Conservation (phyloP, 176 grass and related monocot genomes). For the Areca catechu region DNA sequence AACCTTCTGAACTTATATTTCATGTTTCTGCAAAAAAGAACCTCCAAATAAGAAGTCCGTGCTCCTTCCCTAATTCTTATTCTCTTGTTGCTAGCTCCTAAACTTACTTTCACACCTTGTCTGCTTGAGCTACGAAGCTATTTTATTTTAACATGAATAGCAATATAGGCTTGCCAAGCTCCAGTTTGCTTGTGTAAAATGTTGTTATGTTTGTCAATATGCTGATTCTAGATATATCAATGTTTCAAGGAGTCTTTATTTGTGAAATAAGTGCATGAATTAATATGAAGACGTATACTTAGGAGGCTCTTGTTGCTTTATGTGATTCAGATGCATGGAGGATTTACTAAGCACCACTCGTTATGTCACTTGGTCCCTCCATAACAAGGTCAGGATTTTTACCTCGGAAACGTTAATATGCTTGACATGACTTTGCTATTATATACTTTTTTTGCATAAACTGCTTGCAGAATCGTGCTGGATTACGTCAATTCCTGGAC, state of each 20-base stretch:
- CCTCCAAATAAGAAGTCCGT: too few relatives aligned
- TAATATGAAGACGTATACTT: too few relatives aligned
- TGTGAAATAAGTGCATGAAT: not conserved
- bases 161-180: not conserved
- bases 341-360: constrained; percentile 89
- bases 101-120: too few relatives aligned
- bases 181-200: not conserved
- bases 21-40: too few relatives aligned
- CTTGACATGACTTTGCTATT: not conserved
- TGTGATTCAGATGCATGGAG: constrained; percentile 70
- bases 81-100: too few relatives aligned
- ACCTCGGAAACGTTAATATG: not conserved
- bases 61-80: too few relatives aligned
- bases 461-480: constrained; percentile 54
- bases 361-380: constrained; percentile 97
- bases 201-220: not conserved
- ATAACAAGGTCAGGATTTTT: constrained; percentile 54
- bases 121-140: too few relatives aligned
- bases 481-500: constrained; percentile 73
- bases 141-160: too few relatives aligned
- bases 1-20: too few relatives aligned
- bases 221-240: not conserved
- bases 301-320: too few relatives aligned
- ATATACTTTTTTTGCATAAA: constrained; percentile 9
- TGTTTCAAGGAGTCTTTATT: not conserved